These are phyloP conservation scores for Jasminum sambac DNA, from an alignment of 257 asterid genomes.

Conservation along the genomic window DNA sequence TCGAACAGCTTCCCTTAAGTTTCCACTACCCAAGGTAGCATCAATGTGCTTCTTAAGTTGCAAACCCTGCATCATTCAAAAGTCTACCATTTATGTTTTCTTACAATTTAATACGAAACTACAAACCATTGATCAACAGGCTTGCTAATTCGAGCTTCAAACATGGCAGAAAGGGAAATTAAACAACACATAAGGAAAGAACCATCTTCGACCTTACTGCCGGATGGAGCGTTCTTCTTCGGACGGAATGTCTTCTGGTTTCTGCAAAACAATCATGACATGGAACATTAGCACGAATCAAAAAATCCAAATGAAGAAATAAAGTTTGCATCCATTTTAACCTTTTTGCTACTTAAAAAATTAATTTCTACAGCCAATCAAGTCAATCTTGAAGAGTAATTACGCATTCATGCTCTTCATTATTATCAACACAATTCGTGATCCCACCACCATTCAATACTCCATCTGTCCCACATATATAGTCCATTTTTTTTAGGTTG, in stretches of 20 bases:
- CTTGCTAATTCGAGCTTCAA: not conserved
- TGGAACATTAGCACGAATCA: not conserved
- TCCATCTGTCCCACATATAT: too few relatives aligned
- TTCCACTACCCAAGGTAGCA: conserved; percentile 52
- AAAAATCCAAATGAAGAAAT: not conserved
- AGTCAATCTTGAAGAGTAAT: too few relatives aligned
- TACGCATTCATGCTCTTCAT: too few relatives aligned
- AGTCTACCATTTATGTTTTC: not conserved
- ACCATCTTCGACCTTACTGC: conserved; percentile 32
- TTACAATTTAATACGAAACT: not conserved
- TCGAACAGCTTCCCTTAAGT: conserved; percentile 67
- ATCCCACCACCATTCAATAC: too few relatives aligned
- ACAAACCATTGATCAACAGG: not conserved
- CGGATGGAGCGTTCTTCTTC: conserved; percentile 42
- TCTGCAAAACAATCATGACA: conserved; percentile 27
- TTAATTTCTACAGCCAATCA: too few relatives aligned
- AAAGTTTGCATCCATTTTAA: not conserved
- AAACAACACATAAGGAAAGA: not conserved
- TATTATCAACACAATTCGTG: too few relatives aligned
- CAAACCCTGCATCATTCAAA: conserved; percentile 34
- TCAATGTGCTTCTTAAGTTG: conserved; percentile 47
- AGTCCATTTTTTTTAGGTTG: too few relatives aligned
- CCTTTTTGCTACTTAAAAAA: too few relatives aligned
- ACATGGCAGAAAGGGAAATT: not conserved
- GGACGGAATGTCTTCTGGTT: conserved; percentile 46